Conservation (phyloP, 192 early-diverging fungal genomes). For the Phycomyces nitens region DNA sequence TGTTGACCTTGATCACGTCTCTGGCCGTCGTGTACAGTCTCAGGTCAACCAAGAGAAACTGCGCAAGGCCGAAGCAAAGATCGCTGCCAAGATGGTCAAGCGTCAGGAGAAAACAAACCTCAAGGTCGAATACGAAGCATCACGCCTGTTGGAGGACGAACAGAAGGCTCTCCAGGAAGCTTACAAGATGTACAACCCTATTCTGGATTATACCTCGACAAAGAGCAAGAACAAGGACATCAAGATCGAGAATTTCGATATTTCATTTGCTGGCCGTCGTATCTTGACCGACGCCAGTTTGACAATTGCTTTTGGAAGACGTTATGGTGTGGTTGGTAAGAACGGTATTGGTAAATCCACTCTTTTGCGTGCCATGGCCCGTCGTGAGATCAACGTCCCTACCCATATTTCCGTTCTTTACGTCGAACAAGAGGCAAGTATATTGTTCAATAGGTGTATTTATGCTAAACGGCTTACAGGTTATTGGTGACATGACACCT, state of each 20-base stretch:
- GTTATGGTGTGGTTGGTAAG: slow-evolving; percentile 94
- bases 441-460: background rate
- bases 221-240: slow-evolving; percentile 91
- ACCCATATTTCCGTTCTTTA: slow-evolving; percentile 91
- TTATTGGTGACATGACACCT: slow-evolving; percentile 83
- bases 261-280: slow-evolving; percentile 88
- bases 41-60: slow-evolving; percentile 81
- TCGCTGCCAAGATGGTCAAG: slow-evolving; percentile 86
- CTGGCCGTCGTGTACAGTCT: slow-evolving; percentile 61
- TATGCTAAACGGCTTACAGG: slow-evolving; percentile 43
- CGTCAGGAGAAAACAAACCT: slow-evolving; percentile 61
- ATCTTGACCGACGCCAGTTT: slow-evolving; percentile 87
- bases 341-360: slow-evolving; percentile 91
- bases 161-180: slow-evolving; percentile 64
- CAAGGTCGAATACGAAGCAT: slow-evolving; percentile 60
- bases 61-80: slow-evolving; percentile 88
- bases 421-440: slow-evolving; percentile 91
- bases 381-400: slow-evolving; percentile 85
- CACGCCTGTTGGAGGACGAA: slow-evolving; percentile 63
- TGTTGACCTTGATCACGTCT: slow-evolving; percentile 65
- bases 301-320: slow-evolving; percentile 79
- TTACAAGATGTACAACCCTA: slow-evolving; percentile 87
- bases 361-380: slow-evolving; percentile 69
- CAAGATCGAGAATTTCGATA: slow-evolving; percentile 96
- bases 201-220: slow-evolving; percentile 76